These are phyloP conservation scores for Capsicum pubescens DNA, from an alignment of 257 asterid genomes.

Conservation along the genomic window DNA sequence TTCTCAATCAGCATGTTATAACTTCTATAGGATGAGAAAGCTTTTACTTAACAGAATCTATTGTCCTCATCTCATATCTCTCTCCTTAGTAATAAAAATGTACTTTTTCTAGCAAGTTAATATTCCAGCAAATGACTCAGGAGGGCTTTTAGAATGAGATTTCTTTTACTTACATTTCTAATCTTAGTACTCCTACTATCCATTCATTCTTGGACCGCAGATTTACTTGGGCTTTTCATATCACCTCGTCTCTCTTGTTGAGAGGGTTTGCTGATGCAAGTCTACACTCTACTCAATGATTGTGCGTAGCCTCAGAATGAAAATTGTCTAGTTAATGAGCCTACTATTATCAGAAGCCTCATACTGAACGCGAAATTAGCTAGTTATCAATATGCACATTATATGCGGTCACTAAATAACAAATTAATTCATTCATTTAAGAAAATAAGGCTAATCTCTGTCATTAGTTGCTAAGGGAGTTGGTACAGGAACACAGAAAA, in stretches of 20 bases:
- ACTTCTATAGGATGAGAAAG: not conserved
- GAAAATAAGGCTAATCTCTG: not conserved
- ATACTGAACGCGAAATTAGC: not conserved
- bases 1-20: not conserved
- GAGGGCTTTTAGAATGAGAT: not conserved
- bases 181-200: not conserved
- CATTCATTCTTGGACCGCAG: not conserved
- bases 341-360: not conserved
- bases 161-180: not conserved
- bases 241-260: not conserved
- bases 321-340: conserved; percentile 11
- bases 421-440: not conserved
- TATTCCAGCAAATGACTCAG: not conserved
- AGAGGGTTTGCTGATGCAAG: not conserved
- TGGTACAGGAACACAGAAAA: not conserved
- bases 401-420: not conserved
- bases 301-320: not conserved
- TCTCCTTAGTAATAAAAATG: not conserved
- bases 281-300: not conserved
- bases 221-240: not conserved
- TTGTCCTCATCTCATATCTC: not conserved
- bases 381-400: conserved; percentile 6
- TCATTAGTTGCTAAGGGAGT: not conserved
- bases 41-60: not conserved
- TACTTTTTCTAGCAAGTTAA: not conserved